These are phyloP conservation scores for Macrocystidia cucumis DNA, from an alignment of 1,284 basidiomycete genomes.

Conservation along the genomic window DNA sequence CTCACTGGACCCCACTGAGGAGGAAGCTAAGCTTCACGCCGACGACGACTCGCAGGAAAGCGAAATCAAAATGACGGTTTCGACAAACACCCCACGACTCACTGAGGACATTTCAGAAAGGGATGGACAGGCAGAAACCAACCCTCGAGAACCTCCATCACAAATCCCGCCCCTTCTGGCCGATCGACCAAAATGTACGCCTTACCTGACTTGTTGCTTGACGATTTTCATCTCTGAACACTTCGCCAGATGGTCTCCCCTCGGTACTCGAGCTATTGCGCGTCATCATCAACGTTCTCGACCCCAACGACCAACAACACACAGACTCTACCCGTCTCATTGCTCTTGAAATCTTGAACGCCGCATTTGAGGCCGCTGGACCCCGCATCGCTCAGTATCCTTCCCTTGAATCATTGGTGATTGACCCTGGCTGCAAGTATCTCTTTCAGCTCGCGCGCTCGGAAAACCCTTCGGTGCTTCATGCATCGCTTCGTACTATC, in stretches of 20 bases:
- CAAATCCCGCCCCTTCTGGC: constrained; percentile 4
- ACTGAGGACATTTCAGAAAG: not conserved
- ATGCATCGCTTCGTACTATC: constrained; percentile 78
- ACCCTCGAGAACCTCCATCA: constrained; percentile 11
- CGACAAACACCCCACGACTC: no score
- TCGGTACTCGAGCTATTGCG: constrained; percentile 91
- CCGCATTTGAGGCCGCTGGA: constrained; percentile 86
- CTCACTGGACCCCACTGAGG: constrained; percentile 52
- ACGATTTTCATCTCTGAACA: constrained; percentile 9
- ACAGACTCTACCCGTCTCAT: constrained; percentile 94
- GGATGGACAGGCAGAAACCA: constrained; percentile 10
- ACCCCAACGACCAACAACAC: constrained; percentile 91
- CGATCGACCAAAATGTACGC: constrained; percentile 38
- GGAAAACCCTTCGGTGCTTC: constrained; percentile 77
- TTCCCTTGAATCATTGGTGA: constrained; percentile 63
- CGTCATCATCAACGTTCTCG: constrained; percentile 91
- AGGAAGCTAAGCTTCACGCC: constrained; percentile 55
- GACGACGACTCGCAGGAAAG: constrained; percentile 43
- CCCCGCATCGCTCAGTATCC: constrained; percentile 68
- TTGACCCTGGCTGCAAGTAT: constrained; percentile 93
- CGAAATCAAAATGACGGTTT: constrained; percentile 57
- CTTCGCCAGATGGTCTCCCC: constrained; percentile 72
- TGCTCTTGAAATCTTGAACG: constrained; percentile 82
- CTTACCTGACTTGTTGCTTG: not conserved
- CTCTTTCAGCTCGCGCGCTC: constrained; percentile 92